A percentile compares a stretch with the other conserved stretches of the same genome.
Conservation (phyloP, 495 filamentous ascomycete genomes). For the Penicillium mononematosum region DNA sequence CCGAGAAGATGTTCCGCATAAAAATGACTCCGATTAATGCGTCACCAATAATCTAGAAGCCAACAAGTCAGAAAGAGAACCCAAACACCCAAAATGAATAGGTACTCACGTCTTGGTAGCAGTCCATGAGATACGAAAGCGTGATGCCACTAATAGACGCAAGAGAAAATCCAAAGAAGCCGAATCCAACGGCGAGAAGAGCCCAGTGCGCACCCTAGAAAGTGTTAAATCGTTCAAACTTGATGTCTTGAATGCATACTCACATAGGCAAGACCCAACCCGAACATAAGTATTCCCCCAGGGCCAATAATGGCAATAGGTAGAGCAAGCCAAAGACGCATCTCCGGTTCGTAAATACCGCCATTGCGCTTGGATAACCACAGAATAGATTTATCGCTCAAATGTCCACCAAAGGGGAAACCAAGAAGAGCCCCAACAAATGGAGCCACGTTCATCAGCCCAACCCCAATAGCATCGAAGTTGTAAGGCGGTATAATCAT, state of each 20-base stretch:
- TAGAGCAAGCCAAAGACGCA: conserved; percentile 36
- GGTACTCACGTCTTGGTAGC: conserved; percentile 34
- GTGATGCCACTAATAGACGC: conserved; percentile 25
- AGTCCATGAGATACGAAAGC: conserved; percentile 38
- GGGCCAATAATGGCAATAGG: conserved; percentile 26
- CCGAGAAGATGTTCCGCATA: conserved; percentile 32
- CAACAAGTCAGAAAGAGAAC: background rate
- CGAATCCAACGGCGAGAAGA: conserved; percentile 30
- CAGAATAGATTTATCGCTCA: conserved; percentile 39
- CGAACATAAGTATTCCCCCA: conserved; percentile 36
- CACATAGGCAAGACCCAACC: conserved; percentile 32
- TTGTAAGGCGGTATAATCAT: conserved; percentile 40
- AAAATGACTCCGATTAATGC: conserved; percentile 35
- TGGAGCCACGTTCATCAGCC: conserved; percentile 38
- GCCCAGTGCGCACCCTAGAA: conserved; percentile 29
- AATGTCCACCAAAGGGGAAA: conserved; percentile 30
- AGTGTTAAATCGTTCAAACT: background rate
- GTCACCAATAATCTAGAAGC: conserved; percentile 33
- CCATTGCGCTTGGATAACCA: conserved; percentile 37
- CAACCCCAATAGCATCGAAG: conserved; percentile 36
- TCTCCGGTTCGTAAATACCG: conserved; percentile 45
- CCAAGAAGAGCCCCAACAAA: conserved; percentile 42
- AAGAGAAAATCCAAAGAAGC: conserved; percentile 27
- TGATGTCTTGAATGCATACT: background rate
- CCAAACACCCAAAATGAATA: background rate